Evolutionary conservation across 139 green algal species (phyloP).

Genomic region (Diplosphaera chodatii): DNA sequence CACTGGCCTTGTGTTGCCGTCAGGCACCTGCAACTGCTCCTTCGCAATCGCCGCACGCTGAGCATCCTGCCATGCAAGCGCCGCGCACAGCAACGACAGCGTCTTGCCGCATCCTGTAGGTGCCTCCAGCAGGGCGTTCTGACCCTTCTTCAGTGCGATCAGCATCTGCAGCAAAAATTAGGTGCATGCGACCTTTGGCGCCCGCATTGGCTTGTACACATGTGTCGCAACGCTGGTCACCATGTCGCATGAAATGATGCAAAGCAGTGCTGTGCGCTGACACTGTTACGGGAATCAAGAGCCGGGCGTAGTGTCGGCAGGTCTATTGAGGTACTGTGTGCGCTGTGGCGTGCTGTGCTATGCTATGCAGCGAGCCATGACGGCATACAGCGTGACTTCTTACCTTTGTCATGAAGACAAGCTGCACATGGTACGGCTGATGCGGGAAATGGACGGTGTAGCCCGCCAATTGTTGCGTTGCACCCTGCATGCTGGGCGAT

Average conservation of each 20-base stretch:
- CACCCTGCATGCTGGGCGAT: neutral
- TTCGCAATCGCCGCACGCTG: neutral
- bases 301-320: no score
- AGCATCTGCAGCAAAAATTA: slow-evolving; percentile 28
- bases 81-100: slow-evolving; percentile 76
- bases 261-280: no score
- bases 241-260: no score
- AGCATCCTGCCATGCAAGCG: slow-evolving; percentile 60
- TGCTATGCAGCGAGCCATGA: no score
- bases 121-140: slow-evolving; percentile 72
- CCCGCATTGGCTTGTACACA: no score
- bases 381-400: neutral
- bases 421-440: slow-evolving; percentile 69
- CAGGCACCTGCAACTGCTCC: neutral
- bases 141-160: slow-evolving; percentile 39
- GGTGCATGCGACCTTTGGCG: no score
- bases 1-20: no score
- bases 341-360: no score
- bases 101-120: slow-evolving; percentile 82
- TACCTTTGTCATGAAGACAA: slow-evolving; percentile 79
- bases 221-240: no score
- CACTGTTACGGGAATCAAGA: no score
- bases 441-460: slow-evolving; percentile 67
- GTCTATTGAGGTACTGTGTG: no score
- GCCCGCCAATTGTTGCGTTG: slow-evolving; percentile 38